Evolutionary conservation across 2,329 filamentous ascomycete genomes (phyloP).

Genomic region (Epichloe scottii): DNA sequence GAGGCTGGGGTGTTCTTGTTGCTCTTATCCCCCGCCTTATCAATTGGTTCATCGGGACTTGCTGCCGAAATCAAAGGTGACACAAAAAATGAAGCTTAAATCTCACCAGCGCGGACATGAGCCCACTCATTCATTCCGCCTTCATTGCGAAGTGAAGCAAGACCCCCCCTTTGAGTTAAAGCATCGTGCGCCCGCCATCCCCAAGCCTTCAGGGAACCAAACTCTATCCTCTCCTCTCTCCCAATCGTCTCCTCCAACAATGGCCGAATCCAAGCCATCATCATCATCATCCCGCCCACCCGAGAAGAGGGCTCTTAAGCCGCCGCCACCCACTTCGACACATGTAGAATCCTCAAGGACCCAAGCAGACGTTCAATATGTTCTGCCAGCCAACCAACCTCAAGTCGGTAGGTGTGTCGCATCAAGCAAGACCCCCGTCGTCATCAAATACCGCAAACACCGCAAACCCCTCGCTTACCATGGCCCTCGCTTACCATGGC

Average conservation of each 20-base stretch:
- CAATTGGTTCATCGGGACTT: not conserved
- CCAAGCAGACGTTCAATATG: slow-evolving; percentile 18
- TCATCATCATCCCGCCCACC: slow-evolving; percentile 5
- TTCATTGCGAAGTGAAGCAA: too few species aligned
- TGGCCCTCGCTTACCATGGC: not conserved
- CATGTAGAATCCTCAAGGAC: slow-evolving; percentile 14
- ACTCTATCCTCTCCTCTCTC: not conserved
- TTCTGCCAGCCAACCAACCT: slow-evolving; percentile 16
- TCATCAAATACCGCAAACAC: not conserved
- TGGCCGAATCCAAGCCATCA: not conserved
- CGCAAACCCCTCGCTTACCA: not conserved
- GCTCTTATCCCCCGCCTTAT: not conserved
- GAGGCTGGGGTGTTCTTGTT: not conserved
- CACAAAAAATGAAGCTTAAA: not conserved
- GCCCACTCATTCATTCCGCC: not conserved
- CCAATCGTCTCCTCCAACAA: not conserved
- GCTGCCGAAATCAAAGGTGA: not conserved
- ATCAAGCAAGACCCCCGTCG: not conserved
- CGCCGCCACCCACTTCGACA: slow-evolving; percentile 10
- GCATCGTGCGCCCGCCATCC: not conserved
- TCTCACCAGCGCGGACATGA: not conserved
- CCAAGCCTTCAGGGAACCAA: too few species aligned
- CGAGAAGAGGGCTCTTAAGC: slow-evolving; percentile 14
- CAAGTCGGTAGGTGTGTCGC: slow-evolving; percentile 12
- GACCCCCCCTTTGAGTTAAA: too few species aligned